Conservation (phyloP, 2,329 filamentous ascomycete species). For the Penicillium sp. region DNA sequence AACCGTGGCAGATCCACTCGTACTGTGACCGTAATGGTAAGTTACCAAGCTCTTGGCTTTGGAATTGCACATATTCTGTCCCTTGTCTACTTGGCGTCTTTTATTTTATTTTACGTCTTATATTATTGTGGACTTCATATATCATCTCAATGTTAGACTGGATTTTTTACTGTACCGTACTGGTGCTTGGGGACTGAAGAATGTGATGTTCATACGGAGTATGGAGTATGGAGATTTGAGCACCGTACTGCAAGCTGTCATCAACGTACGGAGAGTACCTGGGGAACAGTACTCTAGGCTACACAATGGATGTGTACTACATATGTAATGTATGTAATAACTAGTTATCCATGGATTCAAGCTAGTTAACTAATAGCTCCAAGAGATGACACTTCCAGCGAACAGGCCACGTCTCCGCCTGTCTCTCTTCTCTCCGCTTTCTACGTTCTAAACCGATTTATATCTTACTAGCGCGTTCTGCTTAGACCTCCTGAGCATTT, state of each 20-base stretch:
- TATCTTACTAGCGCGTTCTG: constrained; percentile 12
- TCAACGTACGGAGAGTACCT: neutral
- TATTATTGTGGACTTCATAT: neutral
- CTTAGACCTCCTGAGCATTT: constrained; percentile 1
- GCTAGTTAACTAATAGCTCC: neutral
- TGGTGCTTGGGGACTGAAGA: neutral
- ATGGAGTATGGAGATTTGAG: neutral
- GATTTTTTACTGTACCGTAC: neutral
- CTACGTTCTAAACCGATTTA: constrained; percentile 4
- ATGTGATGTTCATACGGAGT: neutral
- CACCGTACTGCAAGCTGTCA: neutral
- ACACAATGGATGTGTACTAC: no score
- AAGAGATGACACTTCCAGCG: neutral
- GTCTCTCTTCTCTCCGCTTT: constrained; percentile 1
- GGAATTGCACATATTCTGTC: neutral
- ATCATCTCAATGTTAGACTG: neutral
- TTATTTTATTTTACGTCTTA: neutral
- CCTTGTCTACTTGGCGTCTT: neutral
- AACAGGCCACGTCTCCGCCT: constrained; percentile 28
- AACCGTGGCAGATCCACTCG: constrained; percentile 22
- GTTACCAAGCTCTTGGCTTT: constrained; percentile 4
- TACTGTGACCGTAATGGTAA: constrained; percentile 16
- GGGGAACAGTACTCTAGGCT: neutral
- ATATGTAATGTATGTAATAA: no score
- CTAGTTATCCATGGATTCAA: no score